A percentile compares a stretch with the other conserved stretches of the same genome.
These are phyloP conservation scores for Penicillium egyptiacum DNA, from an alignment of 495 filamentous ascomycete genomes.

Conservation along the genomic window DNA sequence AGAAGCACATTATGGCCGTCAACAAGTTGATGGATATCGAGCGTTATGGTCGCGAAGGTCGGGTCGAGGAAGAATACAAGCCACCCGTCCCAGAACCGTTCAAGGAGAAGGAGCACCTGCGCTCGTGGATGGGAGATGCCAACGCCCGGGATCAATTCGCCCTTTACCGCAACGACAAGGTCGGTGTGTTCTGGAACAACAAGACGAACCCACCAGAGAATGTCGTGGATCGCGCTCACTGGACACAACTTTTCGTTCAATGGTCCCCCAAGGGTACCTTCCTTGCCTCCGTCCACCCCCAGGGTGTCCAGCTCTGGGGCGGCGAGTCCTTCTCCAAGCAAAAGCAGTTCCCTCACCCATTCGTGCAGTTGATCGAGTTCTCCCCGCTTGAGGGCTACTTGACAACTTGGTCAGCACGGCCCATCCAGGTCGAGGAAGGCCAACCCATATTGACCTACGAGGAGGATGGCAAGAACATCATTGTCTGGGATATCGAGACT, in stretches of 20 bases:
- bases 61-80: slow-evolving; percentile 85
- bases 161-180: slow-evolving; percentile 84
- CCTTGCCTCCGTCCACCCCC: slow-evolving; percentile 88
- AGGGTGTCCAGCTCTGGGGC: slow-evolving; percentile 97
- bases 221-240: slow-evolving; percentile 85
- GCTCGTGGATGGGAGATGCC: slow-evolving; percentile 85
- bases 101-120: slow-evolving; percentile 87
- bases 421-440: slow-evolving; percentile 87
- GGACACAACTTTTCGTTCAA: slow-evolving; percentile 96
- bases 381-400: slow-evolving; percentile 91
- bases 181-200: slow-evolving; percentile 97
- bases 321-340: slow-evolving; percentile 84
- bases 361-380: slow-evolving; percentile 93
- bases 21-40: slow-evolving; percentile 99
- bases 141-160: slow-evolving; percentile 90
- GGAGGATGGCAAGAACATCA: slow-evolving; percentile 98
- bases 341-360: slow-evolving; percentile 90
- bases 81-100: slow-evolving; percentile 77
- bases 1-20: slow-evolving; percentile 88
- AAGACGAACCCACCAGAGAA: slow-evolving; percentile 86
- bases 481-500: slow-evolving; percentile 96
- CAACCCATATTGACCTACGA: slow-evolving; percentile 73
- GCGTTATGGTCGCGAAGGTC: slow-evolving; percentile 89
- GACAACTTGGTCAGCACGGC: slow-evolving; percentile 92
- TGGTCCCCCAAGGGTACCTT: slow-evolving; percentile 96